Percentiles rank a stretch among this genome's conserved stretches.
These are phyloP conservation scores for Globisporangium emineosum DNA, from an alignment of 352 stramenopile genomes.

Conservation along the genomic window DNA sequence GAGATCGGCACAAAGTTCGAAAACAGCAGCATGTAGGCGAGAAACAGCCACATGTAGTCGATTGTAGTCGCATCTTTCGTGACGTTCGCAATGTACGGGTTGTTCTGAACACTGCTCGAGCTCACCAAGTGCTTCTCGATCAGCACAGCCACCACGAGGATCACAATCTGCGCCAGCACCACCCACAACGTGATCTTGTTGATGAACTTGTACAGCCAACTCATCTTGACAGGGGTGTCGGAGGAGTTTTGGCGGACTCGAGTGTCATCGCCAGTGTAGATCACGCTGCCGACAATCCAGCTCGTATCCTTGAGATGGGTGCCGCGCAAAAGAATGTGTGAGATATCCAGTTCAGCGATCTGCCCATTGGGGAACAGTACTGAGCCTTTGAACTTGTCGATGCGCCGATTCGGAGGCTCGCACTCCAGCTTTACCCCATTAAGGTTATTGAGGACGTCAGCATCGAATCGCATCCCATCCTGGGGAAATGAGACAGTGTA, in stretches of 20 bases:
- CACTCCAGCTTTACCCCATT: slow-evolving; percentile 28
- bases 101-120: slow-evolving; percentile 26
- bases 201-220: slow-evolving; percentile 70
- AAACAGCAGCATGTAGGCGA: slow-evolving; percentile 90
- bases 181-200: slow-evolving; percentile 82
- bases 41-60: slow-evolving; percentile 52
- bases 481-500: slow-evolving; percentile 23
- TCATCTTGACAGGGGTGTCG: slow-evolving; percentile 69
- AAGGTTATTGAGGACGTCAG: slow-evolving; percentile 17
- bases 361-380: slow-evolving; percentile 27
- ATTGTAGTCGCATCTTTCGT: slow-evolving; percentile 30
- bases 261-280: slow-evolving; percentile 88
- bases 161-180: slow-evolving; percentile 59
- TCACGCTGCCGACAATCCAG: slow-evolving; percentile 63
- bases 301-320: slow-evolving; percentile 71
- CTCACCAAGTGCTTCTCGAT: slow-evolving; percentile 38
- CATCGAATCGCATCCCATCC: slow-evolving; percentile 26
- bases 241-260: slow-evolving; percentile 84
- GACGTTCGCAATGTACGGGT: slow-evolving; percentile 43
- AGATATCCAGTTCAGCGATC: slow-evolving; percentile 48
- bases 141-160: slow-evolving; percentile 47
- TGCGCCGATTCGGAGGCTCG: slow-evolving; percentile 47
- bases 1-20: slow-evolving; percentile 93
- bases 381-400: slow-evolving; percentile 84
- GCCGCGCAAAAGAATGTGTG: slow-evolving; percentile 70